These are phyloP conservation scores for Xylaria acuta DNA, from an alignment of 495 filamentous ascomycete species.

Conservation along the genomic window DNA sequence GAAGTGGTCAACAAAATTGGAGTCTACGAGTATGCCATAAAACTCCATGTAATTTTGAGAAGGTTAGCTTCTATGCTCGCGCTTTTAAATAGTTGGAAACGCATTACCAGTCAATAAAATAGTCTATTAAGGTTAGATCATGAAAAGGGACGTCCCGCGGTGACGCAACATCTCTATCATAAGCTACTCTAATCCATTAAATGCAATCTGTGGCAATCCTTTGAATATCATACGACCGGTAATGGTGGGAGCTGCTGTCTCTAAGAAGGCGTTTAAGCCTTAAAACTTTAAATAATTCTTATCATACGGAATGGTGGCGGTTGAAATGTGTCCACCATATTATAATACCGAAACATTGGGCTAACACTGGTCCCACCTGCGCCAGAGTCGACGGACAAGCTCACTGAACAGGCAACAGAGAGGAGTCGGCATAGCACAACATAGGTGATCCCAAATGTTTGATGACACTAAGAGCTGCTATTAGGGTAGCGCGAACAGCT, in stretches of 20 bases:
- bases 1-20: neutral
- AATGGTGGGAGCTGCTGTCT: neutral
- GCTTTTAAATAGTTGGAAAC: neutral
- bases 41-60: neutral
- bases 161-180: neutral
- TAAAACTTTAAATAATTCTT: neutral
- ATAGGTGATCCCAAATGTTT: neutral
- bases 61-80: neutral
- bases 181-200: slow-evolving; percentile 3
- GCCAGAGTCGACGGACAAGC: neutral
- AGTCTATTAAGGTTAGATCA: neutral
- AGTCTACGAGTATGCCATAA: neutral
- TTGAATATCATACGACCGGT: neutral
- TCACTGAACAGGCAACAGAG: neutral
- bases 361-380: neutral
- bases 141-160: neutral
- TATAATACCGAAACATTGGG: slow-evolving; percentile 5
- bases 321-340: neutral
- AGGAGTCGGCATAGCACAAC: neutral
- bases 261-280: neutral
- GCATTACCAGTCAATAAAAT: neutral
- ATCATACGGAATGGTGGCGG: slow-evolving; percentile 3
- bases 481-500: neutral
- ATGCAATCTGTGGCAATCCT: neutral
- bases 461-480: neutral